phyloP scores from a whole-genome alignment of 768 basidiomycete species.

The Mycena albidolilacea region DNA sequence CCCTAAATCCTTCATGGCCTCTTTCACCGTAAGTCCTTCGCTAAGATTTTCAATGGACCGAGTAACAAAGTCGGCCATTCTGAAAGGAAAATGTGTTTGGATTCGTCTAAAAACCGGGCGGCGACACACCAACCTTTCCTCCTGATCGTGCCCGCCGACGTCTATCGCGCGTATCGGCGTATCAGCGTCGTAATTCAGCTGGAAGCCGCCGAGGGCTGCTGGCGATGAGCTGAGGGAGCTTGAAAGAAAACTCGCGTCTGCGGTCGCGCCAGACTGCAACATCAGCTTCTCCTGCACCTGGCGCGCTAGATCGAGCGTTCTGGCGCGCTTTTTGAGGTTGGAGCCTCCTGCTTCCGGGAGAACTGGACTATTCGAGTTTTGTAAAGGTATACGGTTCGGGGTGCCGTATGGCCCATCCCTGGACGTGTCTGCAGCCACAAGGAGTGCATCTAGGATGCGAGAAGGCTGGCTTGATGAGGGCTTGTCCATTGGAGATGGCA shows the following conservation, averaged over 20 bases:
- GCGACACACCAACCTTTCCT: constrained; percentile 55
- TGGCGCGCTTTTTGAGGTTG: constrained; percentile 31
- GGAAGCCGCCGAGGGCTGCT: constrained; percentile 53
- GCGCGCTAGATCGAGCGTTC: constrained; percentile 31
- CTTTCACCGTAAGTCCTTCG: constrained; percentile 66
- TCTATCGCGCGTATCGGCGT: constrained; percentile 67
- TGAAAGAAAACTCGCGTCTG: constrained; percentile 43
- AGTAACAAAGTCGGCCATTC: constrained; percentile 76
- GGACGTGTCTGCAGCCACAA: constrained; percentile 11
- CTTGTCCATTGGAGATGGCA: constrained; percentile 26
- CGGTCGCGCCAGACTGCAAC: constrained; percentile 8
- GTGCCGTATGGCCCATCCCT: not conserved
- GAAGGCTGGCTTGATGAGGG: constrained; percentile 27
- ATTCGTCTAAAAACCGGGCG: not conserved
- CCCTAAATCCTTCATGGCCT: constrained; percentile 67
- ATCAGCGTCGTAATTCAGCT: constrained; percentile 65
- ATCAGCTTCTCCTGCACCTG: constrained; percentile 26
- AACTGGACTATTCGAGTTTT: constrained; percentile 10
- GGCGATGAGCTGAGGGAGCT: constrained; percentile 37
- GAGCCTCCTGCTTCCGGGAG: constrained; percentile 30
- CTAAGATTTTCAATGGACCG: constrained; percentile 70
- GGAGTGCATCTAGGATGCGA: constrained; percentile 30
- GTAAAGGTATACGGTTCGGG: constrained; percentile 16
- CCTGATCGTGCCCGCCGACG: constrained; percentile 72
- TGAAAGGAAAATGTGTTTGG: constrained; percentile 41